phyloP scores from a whole-genome alignment of 1,284 basidiomycete species.

The Coriolopsis trogii region DNA sequence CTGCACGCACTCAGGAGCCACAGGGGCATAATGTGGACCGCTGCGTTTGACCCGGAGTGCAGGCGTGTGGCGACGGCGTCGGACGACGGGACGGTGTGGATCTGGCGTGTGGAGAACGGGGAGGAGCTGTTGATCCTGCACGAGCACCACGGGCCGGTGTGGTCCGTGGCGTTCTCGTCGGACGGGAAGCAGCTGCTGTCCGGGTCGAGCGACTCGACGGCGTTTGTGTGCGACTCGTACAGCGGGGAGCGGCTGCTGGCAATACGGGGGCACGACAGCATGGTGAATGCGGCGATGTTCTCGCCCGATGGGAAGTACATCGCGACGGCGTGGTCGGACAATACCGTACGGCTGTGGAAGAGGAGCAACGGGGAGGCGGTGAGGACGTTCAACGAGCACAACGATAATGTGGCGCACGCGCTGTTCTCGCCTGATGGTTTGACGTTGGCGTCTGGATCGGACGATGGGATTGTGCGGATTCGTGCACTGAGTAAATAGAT shows the following conservation, averaged over 20 bases:
- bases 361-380: constrained; percentile 9
- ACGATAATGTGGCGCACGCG: constrained; percentile 17
- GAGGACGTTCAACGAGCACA: constrained; percentile 18
- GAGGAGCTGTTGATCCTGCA: constrained; percentile 19
- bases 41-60: constrained; percentile 29
- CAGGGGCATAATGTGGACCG: constrained; percentile 17
- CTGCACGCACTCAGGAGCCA: constrained; percentile 18
- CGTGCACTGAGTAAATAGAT: constrained; percentile 2
- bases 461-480: constrained; percentile 20
- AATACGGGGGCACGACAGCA: constrained; percentile 18
- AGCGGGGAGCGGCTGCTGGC: constrained; percentile 13
- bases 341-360: constrained; percentile 27
- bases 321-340: constrained; percentile 24
- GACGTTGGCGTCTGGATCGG: constrained; percentile 18
- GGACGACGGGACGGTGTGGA: constrained; percentile 21
- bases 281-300: constrained; percentile 23
- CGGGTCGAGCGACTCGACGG: constrained; percentile 16
- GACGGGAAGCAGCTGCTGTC: constrained; percentile 22
- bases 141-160: constrained; percentile 21
- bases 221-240: constrained; percentile 19
- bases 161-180: constrained; percentile 17
- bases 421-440: constrained; percentile 21
- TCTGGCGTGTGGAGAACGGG: constrained; percentile 26
- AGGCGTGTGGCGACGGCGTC: constrained; percentile 29
- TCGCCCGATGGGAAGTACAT: constrained; percentile 24